phyloP scores from a whole-genome alignment of 305 asterid genomes.

The Fraxinus velutina region DNA sequence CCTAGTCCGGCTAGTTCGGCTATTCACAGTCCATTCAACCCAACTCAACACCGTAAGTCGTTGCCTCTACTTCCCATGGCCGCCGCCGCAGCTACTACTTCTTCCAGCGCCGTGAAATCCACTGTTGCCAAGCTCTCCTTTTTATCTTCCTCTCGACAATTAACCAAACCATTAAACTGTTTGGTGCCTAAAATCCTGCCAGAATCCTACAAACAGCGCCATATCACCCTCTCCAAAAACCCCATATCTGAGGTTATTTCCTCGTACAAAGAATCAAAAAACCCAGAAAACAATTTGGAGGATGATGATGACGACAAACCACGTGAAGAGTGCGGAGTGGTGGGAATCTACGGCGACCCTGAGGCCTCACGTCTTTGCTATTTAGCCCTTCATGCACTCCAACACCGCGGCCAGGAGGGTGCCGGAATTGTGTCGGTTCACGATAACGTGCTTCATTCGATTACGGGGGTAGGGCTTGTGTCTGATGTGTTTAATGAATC shows the following conservation, averaged over 20 bases:
- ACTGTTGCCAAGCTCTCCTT: neutral
- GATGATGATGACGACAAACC: slow-evolving; percentile 59
- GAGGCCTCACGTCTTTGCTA: slow-evolving; percentile 81
- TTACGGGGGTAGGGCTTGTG: slow-evolving; percentile 79
- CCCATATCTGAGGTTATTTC: neutral
- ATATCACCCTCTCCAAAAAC: neutral
- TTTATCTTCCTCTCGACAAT: neutral
- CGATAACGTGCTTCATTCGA: slow-evolving; percentile 56
- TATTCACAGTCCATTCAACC: slow-evolving; percentile 28
- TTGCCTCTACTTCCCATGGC: slow-evolving; percentile 21
- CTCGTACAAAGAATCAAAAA: neutral
- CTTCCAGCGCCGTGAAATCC: slow-evolving; percentile 11
- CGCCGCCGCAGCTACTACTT: slow-evolving; percentile 1
- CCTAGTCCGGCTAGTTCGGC: slow-evolving; percentile 31
- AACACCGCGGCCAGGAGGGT: slow-evolving; percentile 91
- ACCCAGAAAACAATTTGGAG: neutral
- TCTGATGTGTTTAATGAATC: slow-evolving; percentile 75
- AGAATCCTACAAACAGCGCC: neutral
- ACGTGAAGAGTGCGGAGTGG: slow-evolving; percentile 86
- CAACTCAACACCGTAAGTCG: neutral
- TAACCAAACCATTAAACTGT: slow-evolving; percentile 28
- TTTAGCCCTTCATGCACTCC: slow-evolving; percentile 78
- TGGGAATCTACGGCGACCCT: slow-evolving; percentile 76
- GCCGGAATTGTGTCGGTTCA: slow-evolving; percentile 75
- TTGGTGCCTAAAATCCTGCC: neutral